Conservation (phyloP, 1,284 basidiomycete genomes). For the Anthracocystis setariae region DNA sequence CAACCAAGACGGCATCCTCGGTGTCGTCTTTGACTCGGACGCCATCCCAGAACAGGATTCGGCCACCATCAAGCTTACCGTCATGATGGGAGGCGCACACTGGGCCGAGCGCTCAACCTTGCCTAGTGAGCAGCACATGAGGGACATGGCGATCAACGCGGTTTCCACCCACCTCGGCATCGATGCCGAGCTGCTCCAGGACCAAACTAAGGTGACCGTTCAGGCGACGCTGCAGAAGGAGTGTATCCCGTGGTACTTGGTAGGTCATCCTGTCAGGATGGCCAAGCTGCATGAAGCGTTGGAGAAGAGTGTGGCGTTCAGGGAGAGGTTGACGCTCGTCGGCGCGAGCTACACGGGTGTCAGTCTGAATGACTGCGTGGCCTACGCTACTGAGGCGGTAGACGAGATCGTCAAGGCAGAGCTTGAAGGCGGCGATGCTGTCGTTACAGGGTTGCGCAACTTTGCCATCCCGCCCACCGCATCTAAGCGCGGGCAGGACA, state of each 20-base stretch:
- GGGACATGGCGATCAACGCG: constrained; percentile 45
- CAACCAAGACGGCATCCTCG: constrained; percentile 69
- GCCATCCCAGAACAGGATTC: constrained; percentile 66
- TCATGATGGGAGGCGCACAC: constrained; percentile 86
- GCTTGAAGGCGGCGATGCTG: constrained; percentile 12
- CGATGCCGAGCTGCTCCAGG: constrained; percentile 26
- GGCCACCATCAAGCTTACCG: constrained; percentile 77
- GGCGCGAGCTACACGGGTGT: constrained; percentile 90
- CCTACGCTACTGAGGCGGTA: constrained; percentile 46
- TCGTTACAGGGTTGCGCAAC: constrained; percentile 34
- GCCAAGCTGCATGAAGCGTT: constrained; percentile 73
- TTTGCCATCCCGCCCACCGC: constrained; percentile 34
- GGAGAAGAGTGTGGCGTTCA: constrained; percentile 68
- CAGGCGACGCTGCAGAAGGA: constrained; percentile 73
- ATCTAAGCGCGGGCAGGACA: constrained; percentile 1
- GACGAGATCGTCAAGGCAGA: constrained; percentile 41
- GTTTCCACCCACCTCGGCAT: constrained; percentile 54
- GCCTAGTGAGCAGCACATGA: constrained; percentile 66
- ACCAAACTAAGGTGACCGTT: constrained; percentile 45
- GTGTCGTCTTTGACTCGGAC: constrained; percentile 75
- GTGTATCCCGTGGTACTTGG: constrained; percentile 84
- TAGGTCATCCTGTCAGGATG: constrained; percentile 80
- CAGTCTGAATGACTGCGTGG: constrained; percentile 87
- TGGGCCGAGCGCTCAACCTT: constrained; percentile 71
- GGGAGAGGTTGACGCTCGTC: constrained; percentile 76